Evolutionary conservation across 345 rosid genomes (phyloP), one percentile per base, ranked within the genome.

Genomic region (Eucalyptus guilfoylei): DNA sequence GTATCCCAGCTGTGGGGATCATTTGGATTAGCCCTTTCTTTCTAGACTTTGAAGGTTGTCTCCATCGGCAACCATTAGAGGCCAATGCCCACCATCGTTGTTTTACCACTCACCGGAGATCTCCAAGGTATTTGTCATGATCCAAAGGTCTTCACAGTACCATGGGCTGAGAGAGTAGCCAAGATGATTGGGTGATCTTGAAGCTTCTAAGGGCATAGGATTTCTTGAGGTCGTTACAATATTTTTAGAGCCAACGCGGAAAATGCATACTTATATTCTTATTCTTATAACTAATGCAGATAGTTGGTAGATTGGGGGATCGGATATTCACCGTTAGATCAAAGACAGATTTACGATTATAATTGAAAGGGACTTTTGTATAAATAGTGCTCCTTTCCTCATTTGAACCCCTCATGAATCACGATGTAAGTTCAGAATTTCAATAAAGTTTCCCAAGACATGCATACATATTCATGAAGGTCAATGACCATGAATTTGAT

Each of bases 341-440:
- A 26, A 26, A 0, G 0, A 4, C 15, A 60, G 67, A 60, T 60
- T 4, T 26, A 60, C 0, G 4, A 11, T 11, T 60, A 4, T 24
- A 58, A 58, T 58, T 10, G 9, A 11, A 24, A 9, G 11, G 30
- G 28, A 0, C 30, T 58, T 58, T 5, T 58, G 13, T 10, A 24
- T 58, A 58, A 24, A 28, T 58, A 24, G 64, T 23, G 6, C 30
- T 12, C 26, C 6, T 58, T 11, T 0, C 5, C 64, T 58, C 64
- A 58, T 58, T 2, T 58, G 30, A 52, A 52, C 0, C 11, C 24
- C 11, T 1, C 1, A 1, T 23, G 6, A 58, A 58, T 58, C 14
- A 58, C 6, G 7, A 58, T 5, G 28, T 0, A 26, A 60, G 67
- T 60, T 60, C 3, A 60, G 3, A 28, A 14, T 26, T 28, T 60